phyloP scores from a whole-genome alignment of 73 alveolate genomes.

The Paramecium tetraurelia region DNA sequence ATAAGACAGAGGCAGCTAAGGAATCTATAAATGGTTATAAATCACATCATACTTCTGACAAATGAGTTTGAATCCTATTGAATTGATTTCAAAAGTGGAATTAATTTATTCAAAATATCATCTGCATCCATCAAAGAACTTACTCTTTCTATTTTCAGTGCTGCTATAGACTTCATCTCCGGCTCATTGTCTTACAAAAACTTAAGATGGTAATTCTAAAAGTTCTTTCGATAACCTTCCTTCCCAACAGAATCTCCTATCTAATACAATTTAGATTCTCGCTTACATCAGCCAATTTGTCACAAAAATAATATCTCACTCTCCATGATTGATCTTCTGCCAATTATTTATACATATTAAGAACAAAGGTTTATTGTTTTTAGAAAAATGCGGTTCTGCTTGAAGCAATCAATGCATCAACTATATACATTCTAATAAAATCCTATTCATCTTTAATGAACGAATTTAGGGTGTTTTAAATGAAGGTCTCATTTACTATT shows the following conservation, averaged over 20 bases:
- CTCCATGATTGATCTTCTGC: conserved; percentile 63
- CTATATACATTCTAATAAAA: conserved; percentile 49
- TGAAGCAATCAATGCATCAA: conserved; percentile 48
- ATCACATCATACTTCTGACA: conserved; percentile 49
- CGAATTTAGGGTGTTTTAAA: neutral
- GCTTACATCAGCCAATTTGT: conserved; percentile 56
- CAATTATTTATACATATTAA: conserved; percentile 7
- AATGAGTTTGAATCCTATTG: conserved; percentile 13
- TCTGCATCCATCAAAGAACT: conserved; percentile 48
- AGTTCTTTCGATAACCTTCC: conserved; percentile 39
- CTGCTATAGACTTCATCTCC: conserved; percentile 59
- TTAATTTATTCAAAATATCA: conserved; percentile 33
- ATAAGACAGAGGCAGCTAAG: conserved; percentile 39
- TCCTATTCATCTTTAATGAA: conserved; percentile 61
- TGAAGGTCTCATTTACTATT: neutral
- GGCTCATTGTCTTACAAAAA: conserved; percentile 60
- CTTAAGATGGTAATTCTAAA: conserved; percentile 10
- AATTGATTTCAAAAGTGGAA: conserved; percentile 42
- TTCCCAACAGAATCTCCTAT: conserved; percentile 54
- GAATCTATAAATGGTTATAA: neutral
- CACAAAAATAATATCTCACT: conserved; percentile 61
- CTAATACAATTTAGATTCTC: neutral
- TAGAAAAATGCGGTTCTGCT: neutral
- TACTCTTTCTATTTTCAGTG: conserved; percentile 41
- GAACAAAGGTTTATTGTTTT: neutral